A percentile compares a stretch with the other conserved stretches of the same genome.
Evolutionary conservation across 108 stramenopile genomes (phyloP).

Genomic region (Chaetoceros tenuissimus): DNA sequence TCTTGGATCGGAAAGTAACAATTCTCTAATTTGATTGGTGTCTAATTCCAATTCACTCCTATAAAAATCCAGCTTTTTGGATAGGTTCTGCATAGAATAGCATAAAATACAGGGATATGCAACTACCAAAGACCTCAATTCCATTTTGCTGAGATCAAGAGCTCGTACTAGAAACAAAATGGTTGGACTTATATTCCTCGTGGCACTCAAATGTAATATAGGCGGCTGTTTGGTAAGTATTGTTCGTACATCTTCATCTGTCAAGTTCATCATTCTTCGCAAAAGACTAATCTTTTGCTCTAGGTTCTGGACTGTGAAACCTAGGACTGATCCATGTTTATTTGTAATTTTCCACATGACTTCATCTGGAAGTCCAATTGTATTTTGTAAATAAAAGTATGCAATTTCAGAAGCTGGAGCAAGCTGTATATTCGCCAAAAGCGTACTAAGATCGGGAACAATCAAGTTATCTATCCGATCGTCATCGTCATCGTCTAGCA

Average conservation of each 20-base stretch:
- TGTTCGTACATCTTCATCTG: conserved; percentile 46
- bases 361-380: conserved; percentile 64
- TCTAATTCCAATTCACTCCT: conserved; percentile 44
- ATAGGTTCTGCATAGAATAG: conserved; percentile 51
- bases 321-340: conserved; percentile 51
- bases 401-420: conserved; percentile 36
- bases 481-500: neutral
- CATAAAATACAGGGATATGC: conserved; percentile 51
- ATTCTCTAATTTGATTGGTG: conserved; percentile 28
- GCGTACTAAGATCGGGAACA: too few species aligned
- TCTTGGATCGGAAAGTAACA: conserved; percentile 49
- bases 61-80: conserved; percentile 54
- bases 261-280: conserved; percentile 41
- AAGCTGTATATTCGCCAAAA: neutral
- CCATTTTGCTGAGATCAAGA: conserved; percentile 41
- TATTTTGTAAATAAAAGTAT: conserved; percentile 72
- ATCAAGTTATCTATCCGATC: neutral
- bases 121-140: conserved; percentile 42
- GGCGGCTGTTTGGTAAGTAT: conserved; percentile 48
- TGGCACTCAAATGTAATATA: conserved; percentile 52
- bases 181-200: conserved; percentile 52
- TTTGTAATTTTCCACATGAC: conserved; percentile 74
- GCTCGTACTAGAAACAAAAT: conserved; percentile 46
- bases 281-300: conserved; percentile 51
- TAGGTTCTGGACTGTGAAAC: conserved; percentile 58